phyloP scores from a whole-genome alignment of 371 early-diverging fungal species.

The Rhizopus delemar region DNA sequence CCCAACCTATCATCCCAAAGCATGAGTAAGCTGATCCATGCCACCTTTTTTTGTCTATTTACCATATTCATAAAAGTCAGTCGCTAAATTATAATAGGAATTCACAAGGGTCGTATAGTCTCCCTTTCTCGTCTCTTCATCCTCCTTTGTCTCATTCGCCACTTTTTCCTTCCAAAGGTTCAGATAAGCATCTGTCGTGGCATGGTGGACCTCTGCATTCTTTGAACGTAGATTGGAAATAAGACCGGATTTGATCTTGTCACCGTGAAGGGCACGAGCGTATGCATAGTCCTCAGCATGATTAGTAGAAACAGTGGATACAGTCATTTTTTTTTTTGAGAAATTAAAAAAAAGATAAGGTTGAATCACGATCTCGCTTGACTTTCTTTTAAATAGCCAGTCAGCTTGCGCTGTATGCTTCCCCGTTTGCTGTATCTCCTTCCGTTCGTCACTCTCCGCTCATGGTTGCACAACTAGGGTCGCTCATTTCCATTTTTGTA shows the following conservation, averaged over 20 bases:
- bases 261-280: conserved; percentile 53
- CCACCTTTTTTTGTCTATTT: conserved; percentile 8
- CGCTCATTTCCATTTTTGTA: no score
- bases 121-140: conserved; percentile 53
- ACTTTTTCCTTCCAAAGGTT: conserved; percentile 63
- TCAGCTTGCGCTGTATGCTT: no score
- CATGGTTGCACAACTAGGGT: no score
- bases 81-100: conserved; percentile 80
- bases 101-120: conserved; percentile 76
- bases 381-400: background rate
- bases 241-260: conserved; percentile 49
- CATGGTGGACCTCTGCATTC: conserved; percentile 56
- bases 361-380: background rate
- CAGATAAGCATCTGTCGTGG: conserved; percentile 60
- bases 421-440: no score
- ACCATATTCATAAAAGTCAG: conserved; percentile 82
- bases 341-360: conserved; percentile 4
- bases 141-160: conserved; percentile 47
- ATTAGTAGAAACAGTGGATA: conserved; percentile 38
- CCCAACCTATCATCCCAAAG: conserved; percentile 58
- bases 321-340: conserved; percentile 23
- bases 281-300: conserved; percentile 56
- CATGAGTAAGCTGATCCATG: background rate
- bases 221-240: conserved; percentile 55
- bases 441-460: no score